Conservation (phyloP, 116 monocot genomes). For the Papilionanthe hybrid region DNA sequence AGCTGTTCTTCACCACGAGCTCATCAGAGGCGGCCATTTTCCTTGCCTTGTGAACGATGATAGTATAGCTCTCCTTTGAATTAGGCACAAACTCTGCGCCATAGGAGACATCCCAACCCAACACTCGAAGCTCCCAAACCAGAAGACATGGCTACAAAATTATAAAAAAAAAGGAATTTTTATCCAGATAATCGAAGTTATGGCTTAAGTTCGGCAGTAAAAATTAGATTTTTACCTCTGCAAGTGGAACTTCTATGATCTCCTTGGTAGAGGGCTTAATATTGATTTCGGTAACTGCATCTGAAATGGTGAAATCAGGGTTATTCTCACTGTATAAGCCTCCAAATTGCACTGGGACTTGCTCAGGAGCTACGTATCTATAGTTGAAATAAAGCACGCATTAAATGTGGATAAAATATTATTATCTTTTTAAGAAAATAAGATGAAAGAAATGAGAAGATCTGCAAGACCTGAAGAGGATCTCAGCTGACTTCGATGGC, state of each 20-base stretch:
- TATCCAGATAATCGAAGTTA: neutral
- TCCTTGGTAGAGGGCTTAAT: slow-evolving; percentile 54
- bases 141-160: slow-evolving; percentile 29
- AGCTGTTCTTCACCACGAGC: slow-evolving; percentile 53
- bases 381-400: neutral
- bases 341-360: slow-evolving; percentile 68
- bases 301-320: slow-evolving; percentile 45
- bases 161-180: neutral
- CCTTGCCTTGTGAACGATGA: slow-evolving; percentile 59
- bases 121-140: slow-evolving; percentile 65
- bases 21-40: slow-evolving; percentile 40
- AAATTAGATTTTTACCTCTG: slow-evolving; percentile 4
- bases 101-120: slow-evolving; percentile 59
- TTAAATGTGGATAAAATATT: too few relatives aligned
- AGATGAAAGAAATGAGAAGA: neutral
- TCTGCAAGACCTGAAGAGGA: slow-evolving; percentile 50
- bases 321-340: slow-evolving; percentile 53
- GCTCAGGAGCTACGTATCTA: slow-evolving; percentile 76
- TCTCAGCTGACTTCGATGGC: slow-evolving; percentile 63
- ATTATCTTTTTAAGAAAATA: too few relatives aligned
- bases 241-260: slow-evolving; percentile 15
- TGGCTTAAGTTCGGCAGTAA: neutral
- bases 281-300: slow-evolving; percentile 35
- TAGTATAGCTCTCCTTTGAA: slow-evolving; percentile 52
- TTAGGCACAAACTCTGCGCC: slow-evolving; percentile 57